phyloP scores from a whole-genome alignment of 495 filamentous ascomycete genomes.

The Penicillium ucsense region DNA sequence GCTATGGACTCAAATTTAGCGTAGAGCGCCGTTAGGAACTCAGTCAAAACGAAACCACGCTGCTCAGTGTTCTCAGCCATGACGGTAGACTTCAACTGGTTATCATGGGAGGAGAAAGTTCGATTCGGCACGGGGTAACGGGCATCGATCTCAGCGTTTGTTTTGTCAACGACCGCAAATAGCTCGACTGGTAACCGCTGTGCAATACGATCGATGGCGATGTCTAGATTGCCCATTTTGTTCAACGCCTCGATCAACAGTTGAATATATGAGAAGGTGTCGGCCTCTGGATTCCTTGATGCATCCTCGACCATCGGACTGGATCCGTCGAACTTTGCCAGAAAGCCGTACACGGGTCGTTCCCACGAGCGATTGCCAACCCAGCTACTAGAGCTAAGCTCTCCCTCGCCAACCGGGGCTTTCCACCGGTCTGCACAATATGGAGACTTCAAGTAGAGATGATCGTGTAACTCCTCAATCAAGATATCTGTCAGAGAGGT shows the following conservation, averaged over 20 bases:
- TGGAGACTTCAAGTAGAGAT: slow-evolving; percentile 92
- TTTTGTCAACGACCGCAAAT: slow-evolving; percentile 88
- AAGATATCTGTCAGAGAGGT: slow-evolving; percentile 85
- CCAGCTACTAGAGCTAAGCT: slow-evolving; percentile 38
- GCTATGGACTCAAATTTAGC: slow-evolving; percentile 95
- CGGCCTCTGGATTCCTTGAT: slow-evolving; percentile 85
- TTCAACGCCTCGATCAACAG: slow-evolving; percentile 82
- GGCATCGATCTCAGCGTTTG: slow-evolving; percentile 85
- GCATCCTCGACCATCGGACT: slow-evolving; percentile 70
- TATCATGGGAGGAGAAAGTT: slow-evolving; percentile 41
- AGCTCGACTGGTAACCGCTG: slow-evolving; percentile 90
- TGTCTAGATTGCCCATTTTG: slow-evolving; percentile 73
- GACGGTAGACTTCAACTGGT: slow-evolving; percentile 38
- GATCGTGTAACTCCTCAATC: slow-evolving; percentile 92
- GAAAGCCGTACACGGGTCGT: slow-evolving; percentile 63
- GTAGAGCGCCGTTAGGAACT: slow-evolving; percentile 85
- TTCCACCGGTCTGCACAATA: slow-evolving; percentile 97
- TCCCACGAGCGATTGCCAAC: slow-evolving; percentile 33
- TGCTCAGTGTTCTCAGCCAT: slow-evolving; percentile 59
- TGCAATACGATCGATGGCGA: slow-evolving; percentile 80
- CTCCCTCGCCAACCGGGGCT: slow-evolving; percentile 37
- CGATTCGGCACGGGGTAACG: slow-evolving; percentile 66
- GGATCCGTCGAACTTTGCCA: slow-evolving; percentile 70
- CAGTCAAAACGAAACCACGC: slow-evolving; percentile 72
- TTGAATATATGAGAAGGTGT: slow-evolving; percentile 87